Evolutionary conservation across 192 early-diverging fungal species (phyloP).

Genomic region (Coemansia sp.): DNA sequence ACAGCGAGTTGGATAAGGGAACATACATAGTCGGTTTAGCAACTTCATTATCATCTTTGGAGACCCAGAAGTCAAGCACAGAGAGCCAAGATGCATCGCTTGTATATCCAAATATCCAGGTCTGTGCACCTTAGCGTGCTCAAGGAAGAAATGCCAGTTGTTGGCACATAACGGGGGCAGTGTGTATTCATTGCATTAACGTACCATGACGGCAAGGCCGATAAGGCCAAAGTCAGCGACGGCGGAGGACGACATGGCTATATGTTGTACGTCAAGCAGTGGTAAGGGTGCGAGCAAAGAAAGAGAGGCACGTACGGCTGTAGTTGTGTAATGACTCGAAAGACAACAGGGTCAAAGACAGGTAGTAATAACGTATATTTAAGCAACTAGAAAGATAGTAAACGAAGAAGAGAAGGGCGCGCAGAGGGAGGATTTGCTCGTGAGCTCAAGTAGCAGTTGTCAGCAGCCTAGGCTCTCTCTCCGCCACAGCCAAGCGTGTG

Average conservation of each 20-base stretch:
- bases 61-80: neutral
- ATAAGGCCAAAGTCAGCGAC: conserved; percentile 97
- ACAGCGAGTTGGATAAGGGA: neutral
- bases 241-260: conserved; percentile 27
- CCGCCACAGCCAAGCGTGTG: neutral
- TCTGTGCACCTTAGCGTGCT: neutral
- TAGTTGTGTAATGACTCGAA: neutral
- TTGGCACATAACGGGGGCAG: neutral
- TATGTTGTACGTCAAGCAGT: neutral
- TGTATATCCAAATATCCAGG: neutral
- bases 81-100: neutral
- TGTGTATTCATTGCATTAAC: conserved; percentile 14
- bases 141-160: neutral
- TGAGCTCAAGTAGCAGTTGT: neutral
- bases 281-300: neutral
- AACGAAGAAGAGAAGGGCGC: neutral
- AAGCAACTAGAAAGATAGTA: neutral
- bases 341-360: neutral
- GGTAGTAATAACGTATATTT: conserved; percentile 7
- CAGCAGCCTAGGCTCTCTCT: conserved; percentile 1
- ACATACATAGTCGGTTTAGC: neutral
- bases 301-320: conserved; percentile 5
- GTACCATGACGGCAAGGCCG: conserved; percentile 98
- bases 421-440: neutral
- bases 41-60: neutral